These are phyloP conservation scores for Paspalum notatum DNA, from an alignment of 176 grass and related monocot species.

Conservation along the genomic window DNA sequence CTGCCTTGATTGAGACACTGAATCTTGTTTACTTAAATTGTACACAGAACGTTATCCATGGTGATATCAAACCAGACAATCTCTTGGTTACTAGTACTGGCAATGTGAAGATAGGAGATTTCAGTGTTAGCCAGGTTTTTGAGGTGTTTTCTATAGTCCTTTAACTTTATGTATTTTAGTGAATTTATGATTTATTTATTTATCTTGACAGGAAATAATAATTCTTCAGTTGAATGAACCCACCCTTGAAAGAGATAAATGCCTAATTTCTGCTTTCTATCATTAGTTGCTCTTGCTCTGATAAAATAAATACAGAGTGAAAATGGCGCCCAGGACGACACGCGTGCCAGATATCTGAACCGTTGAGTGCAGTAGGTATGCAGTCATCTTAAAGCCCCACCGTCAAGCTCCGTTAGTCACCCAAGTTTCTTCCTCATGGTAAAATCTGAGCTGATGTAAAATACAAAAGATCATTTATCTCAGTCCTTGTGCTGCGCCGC, in stretches of 20 bases:
- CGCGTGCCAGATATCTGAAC: too few species aligned
- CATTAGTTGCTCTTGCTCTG: neutral
- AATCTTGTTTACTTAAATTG: slow-evolving; percentile 3
- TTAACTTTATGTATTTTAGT: slow-evolving; percentile 16
- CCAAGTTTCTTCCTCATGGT: too few species aligned
- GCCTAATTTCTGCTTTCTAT: neutral
- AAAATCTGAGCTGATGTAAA: too few species aligned
- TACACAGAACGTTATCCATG: slow-evolving; percentile 81
- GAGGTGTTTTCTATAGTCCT: slow-evolving; percentile 56
- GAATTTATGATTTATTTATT: neutral
- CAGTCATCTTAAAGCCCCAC: too few species aligned
- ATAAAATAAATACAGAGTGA: neutral
- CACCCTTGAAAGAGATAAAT: neutral
- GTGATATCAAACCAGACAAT: slow-evolving; percentile 94
- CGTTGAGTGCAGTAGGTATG: too few species aligned
- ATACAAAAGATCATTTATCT: too few species aligned
- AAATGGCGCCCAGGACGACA: too few species aligned
- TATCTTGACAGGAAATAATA: neutral
- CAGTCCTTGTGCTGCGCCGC: too few species aligned
- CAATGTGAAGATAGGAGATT: slow-evolving; percentile 91
- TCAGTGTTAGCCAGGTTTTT: slow-evolving; percentile 91
- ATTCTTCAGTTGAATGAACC: slow-evolving; percentile 5
- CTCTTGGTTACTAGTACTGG: slow-evolving; percentile 76
- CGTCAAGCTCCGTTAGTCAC: too few species aligned
- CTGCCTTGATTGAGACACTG: neutral